Percentiles rank a stretch among this genome's conserved stretches.
These are phyloP conservation scores for Hemisphaericaspora nanyangensis DNA, from an alignment of 805 yeast species.

Conservation along the genomic window DNA sequence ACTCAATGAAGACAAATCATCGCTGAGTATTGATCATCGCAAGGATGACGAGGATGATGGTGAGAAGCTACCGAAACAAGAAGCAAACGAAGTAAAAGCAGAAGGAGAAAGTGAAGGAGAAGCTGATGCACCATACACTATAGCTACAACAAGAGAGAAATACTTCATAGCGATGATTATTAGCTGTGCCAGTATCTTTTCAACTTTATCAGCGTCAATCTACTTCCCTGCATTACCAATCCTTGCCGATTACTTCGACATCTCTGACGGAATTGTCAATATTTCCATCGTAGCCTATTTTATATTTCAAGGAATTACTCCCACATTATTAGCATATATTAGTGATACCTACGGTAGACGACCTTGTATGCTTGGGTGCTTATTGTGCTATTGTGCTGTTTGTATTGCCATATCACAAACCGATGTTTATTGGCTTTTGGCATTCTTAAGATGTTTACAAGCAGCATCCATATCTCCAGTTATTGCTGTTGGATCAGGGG, in stretches of 20 bases:
- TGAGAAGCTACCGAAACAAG: too few species aligned
- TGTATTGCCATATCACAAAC: slow-evolving; percentile 61
- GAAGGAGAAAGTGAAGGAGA: too few species aligned
- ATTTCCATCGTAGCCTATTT: slow-evolving; percentile 72
- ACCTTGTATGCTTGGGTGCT: slow-evolving; percentile 53
- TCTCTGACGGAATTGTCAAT: slow-evolving; percentile 56
- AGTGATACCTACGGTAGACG: slow-evolving; percentile 72
- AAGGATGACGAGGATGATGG: too few species aligned
- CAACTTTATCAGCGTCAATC: slow-evolving; percentile 67
- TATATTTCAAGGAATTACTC: slow-evolving; percentile 68
- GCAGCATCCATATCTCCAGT: slow-evolving; percentile 72
- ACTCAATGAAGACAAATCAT: too few species aligned
- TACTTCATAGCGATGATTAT: slow-evolving; percentile 31
- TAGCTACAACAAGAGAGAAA: slow-evolving; percentile 41
- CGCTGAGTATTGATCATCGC: too few species aligned
- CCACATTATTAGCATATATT: slow-evolving; percentile 59
- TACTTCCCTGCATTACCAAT: slow-evolving; percentile 71
- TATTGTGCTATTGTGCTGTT: slow-evolving; percentile 50
- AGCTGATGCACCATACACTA: slow-evolving; percentile 43
- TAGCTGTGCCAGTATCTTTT: slow-evolving; percentile 53
- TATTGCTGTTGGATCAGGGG: slow-evolving; percentile 61
- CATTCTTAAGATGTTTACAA: slow-evolving; percentile 63
- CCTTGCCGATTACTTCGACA: slow-evolving; percentile 49
- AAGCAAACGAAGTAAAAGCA: too few species aligned
- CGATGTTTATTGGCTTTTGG: slow-evolving; percentile 49